These are phyloP conservation scores for Heliamphora pulchella DNA, from an alignment of 179 eudicot genomes.

Conservation along the genomic window DNA sequence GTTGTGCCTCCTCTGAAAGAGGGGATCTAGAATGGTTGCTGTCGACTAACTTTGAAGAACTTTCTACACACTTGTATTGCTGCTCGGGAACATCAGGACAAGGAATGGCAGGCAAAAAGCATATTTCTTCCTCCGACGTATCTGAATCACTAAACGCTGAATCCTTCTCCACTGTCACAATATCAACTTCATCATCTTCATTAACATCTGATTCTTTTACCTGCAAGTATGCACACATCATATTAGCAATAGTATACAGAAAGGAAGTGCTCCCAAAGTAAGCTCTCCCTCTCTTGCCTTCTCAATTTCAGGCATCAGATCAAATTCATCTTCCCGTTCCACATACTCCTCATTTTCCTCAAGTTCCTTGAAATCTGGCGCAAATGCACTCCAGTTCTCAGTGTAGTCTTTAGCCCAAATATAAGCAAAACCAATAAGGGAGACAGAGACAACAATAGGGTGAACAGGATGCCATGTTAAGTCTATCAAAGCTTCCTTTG, in stretches of 20 bases:
- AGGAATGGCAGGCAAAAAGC: slow-evolving; percentile 72
- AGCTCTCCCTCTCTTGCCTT: slow-evolving; percentile 43
- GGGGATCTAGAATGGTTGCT: slow-evolving; percentile 62
- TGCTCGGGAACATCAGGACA: slow-evolving; percentile 63
- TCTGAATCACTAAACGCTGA: slow-evolving; percentile 85
- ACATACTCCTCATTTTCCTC: slow-evolving; percentile 99
- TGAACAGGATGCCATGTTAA: slow-evolving; percentile 98
- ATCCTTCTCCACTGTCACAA: slow-evolving; percentile 64
- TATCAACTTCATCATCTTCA: slow-evolving; percentile 88
- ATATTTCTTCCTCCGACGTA: slow-evolving; percentile 71
- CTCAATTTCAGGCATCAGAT: slow-evolving; percentile 71
- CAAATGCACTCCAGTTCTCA: slow-evolving; percentile 99
- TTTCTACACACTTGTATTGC: slow-evolving; percentile 51
- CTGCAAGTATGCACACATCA: slow-evolving; percentile 32
- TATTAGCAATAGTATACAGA: not conserved
- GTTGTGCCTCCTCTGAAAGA: slow-evolving; percentile 58
- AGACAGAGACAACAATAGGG: slow-evolving; percentile 85
- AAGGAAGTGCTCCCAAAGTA: slow-evolving; percentile 1
- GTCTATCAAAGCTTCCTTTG: slow-evolving; percentile 88
- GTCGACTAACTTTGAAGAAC: slow-evolving; percentile 47
- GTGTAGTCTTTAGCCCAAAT: slow-evolving; percentile 97
- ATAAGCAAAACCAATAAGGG: slow-evolving; percentile 72
- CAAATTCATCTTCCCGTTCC: slow-evolving; percentile 96
- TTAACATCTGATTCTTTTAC: slow-evolving; percentile 63
- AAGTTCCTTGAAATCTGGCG: slow-evolving; percentile 96